phyloP scores from a whole-genome alignment of 306 rosid genomes.

The Fragaria ananassa region DNA sequence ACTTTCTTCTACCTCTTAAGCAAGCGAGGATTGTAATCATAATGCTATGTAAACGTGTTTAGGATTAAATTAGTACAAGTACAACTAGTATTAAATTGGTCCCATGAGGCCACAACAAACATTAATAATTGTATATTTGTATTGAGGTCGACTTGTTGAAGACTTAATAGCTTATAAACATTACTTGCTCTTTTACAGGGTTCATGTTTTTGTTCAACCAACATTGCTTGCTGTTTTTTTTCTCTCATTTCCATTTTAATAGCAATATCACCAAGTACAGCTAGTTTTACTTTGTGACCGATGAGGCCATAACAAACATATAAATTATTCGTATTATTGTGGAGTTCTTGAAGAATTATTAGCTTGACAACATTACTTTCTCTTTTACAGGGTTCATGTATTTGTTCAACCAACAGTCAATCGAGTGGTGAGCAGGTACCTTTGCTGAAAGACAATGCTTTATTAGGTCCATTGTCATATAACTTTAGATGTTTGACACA shows the following conservation, averaged over 20 bases:
- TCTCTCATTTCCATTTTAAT: not conserved
- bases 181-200: constrained; percentile 53
- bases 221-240: constrained; percentile 16
- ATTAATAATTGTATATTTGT: not conserved
- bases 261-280: not conserved
- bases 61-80: not conserved
- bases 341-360: constrained; percentile 19
- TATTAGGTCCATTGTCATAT: not conserved
- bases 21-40: not conserved
- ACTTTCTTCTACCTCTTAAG: not conserved
- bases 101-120: not conserved
- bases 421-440: constrained; percentile 83
- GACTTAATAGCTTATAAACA: constrained; percentile 21
- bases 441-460: not conserved
- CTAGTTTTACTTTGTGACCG: not conserved
- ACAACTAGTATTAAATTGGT: not conserved
- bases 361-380: constrained; percentile 19
- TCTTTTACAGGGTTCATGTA: constrained; percentile 74
- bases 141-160: constrained; percentile 17
- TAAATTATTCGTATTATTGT: constrained; percentile 9
- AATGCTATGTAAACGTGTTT: not conserved
- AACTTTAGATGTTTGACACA: not conserved
- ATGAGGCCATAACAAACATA: not conserved
- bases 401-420: constrained; percentile 86
- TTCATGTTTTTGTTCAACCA: constrained; percentile 87